phyloP scores from a whole-genome alignment of 164 flowering plant genomes.

The Vitis rupestris region DNA sequence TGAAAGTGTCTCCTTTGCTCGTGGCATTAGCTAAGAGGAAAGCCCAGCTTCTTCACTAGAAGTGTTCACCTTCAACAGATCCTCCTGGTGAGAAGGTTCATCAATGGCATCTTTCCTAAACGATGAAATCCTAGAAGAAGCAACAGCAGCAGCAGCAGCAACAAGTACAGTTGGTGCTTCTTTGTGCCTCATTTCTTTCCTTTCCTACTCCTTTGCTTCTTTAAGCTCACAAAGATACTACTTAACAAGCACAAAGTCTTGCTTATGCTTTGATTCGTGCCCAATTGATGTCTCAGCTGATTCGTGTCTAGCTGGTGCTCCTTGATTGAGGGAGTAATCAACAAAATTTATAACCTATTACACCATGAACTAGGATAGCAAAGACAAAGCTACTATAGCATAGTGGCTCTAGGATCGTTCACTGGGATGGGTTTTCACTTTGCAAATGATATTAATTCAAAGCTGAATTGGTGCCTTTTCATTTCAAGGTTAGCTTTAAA shows the following conservation, averaged over 20 bases:
- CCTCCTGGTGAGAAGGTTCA: slow-evolving; percentile 62
- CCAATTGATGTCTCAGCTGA: no score
- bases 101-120: slow-evolving; percentile 76
- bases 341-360: no score
- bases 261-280: slow-evolving; percentile 49
- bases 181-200: slow-evolving; percentile 80
- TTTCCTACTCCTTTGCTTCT: slow-evolving; percentile 85
- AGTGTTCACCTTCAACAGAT: slow-evolving; percentile 32
- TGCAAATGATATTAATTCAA: no score
- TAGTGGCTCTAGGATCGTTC: no score
- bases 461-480: no score
- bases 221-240: slow-evolving; percentile 70
- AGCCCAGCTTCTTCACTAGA: slow-evolving; percentile 43
- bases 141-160: slow-evolving; percentile 24
- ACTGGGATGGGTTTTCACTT: no score
- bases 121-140: slow-evolving; percentile 69
- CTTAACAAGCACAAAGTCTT: slow-evolving; percentile 74
- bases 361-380: no score
- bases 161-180: slow-evolving; percentile 94
- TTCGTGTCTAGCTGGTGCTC: no score
- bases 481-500: no score
- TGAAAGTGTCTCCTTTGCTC: slow-evolving; percentile 63
- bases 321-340: no score
- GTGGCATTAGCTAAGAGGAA: slow-evolving; percentile 52
- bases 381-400: no score